These are phyloP conservation scores for Wallacemonas sp. DNA, from an alignment of 208 protist species.

Conservation along the genomic window DNA sequence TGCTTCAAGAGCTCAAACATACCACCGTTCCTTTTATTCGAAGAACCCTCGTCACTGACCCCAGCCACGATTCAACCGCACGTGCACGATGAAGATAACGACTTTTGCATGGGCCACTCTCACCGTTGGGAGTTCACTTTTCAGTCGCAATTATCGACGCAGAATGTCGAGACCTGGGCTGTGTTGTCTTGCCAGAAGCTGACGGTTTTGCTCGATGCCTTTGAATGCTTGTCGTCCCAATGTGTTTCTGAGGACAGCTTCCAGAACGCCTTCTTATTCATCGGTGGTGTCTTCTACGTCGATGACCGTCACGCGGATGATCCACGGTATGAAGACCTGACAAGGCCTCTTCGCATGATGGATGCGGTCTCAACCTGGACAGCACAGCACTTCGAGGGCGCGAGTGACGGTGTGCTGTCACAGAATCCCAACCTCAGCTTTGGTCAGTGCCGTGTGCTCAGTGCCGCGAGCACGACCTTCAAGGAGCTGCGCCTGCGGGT, in stretches of 20 bases:
- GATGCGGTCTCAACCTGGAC: too few relatives aligned
- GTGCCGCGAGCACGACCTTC: constrained; percentile 64
- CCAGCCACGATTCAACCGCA: constrained; percentile 27
- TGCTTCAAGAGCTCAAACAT: constrained; percentile 24
- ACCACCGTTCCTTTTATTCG: background rate
- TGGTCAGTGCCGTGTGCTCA: constrained; percentile 58
- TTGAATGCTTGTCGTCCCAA: constrained; percentile 47
- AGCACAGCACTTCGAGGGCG: too few relatives aligned
- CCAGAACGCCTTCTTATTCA: constrained; percentile 78
- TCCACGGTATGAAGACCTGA: constrained; percentile 61
- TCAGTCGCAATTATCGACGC: constrained; percentile 23
- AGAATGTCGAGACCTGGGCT: constrained; percentile 61
- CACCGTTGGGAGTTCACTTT: constrained; percentile 80
- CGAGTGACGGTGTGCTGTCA: background rate
- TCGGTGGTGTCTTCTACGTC: constrained; percentile 80
- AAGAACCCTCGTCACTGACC: constrained; percentile 19
- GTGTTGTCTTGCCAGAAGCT: constrained; percentile 77
- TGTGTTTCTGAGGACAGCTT: constrained; percentile 13
- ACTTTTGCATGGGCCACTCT: constrained; percentile 77
- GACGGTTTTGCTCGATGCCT: constrained; percentile 66
- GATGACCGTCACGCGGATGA: constrained; percentile 66
- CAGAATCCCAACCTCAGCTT: constrained; percentile 37
- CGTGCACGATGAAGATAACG: constrained; percentile 39
- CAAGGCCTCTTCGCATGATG: constrained; percentile 40
- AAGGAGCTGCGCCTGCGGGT: constrained; percentile 61